Evolutionary conservation across 1,284 basidiomycete genomes (phyloP).

Genomic region (Ganoderma lucidum): DNA sequence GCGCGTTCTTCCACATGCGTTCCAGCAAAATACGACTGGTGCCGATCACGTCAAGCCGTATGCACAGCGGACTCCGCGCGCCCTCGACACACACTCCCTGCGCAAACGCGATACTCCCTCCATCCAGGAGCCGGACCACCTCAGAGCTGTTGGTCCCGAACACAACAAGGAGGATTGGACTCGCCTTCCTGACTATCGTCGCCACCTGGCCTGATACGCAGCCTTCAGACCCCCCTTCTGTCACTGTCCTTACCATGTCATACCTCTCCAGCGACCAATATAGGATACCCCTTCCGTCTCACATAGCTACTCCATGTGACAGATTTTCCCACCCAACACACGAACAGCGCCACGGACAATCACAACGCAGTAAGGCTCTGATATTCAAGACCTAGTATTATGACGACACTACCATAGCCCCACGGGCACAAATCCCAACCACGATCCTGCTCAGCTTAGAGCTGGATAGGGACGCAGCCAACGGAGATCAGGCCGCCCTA

Average conservation of each 20-base stretch:
- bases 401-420: slow-evolving; percentile 20
- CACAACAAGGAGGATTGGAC: slow-evolving; percentile 12
- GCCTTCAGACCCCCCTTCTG: background rate
- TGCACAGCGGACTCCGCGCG: background rate
- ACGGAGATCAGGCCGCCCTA: slow-evolving; percentile 35
- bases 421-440: background rate
- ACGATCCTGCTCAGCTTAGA: slow-evolving; percentile 18
- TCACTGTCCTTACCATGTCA: background rate
- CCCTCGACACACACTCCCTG: background rate
- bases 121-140: background rate
- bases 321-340: background rate
- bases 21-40: background rate
- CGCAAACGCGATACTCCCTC: background rate
- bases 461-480: slow-evolving; percentile 34
- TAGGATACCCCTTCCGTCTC: background rate
- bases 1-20: background rate
- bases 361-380: background rate
- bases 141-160: background rate
- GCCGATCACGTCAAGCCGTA: background rate
- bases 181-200: slow-evolving; percentile 16
- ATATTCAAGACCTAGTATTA: background rate
- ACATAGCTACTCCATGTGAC: too few relatives aligned
- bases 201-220: background rate
- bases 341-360: background rate
- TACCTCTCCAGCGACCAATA: background rate